Base-by-base conservation (phyloP, 768 basidiomycete species). In the Collybiopsis luxurians region DNA sequence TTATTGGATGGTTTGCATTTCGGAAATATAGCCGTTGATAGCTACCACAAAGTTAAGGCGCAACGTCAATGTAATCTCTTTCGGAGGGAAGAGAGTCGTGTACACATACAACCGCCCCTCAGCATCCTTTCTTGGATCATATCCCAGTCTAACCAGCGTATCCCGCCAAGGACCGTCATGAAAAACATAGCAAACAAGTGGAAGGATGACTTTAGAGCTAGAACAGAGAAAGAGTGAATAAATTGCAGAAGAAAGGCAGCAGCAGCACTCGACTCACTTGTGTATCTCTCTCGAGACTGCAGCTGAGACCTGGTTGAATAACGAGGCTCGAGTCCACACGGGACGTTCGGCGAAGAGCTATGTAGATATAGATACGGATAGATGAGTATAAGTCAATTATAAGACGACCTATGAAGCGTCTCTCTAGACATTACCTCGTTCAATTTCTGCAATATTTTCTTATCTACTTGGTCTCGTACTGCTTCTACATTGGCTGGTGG, bases 91-190 rank as follows among this genome's bases (percentile, higher is more conserved):
- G 44, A 47, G 31, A 38, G 28, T 21, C n/a, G 19, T 5, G 9
- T 45, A 24, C 26, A 76, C 90, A 61, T 61, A 95, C 95, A 94
- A 83, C 61, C 91, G 79, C 19, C 92, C 87, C 48, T 78, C 73
- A 2, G 79, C 78, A 59, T 91, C 81, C 63, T 80, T 81, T 39
- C 95, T 79, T 9, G 97, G 97, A 66, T 99, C 97, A 65, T 95
- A 98, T 12, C 87, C 85, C 56, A 94, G 88, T 44, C 85, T 84
- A 34, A 98, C 80, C 49, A 95, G 79, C 13, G 90, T 90, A 63
- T 98, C 95, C 39, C 93, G 80, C 87, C 90, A 98, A 2, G 95
- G 95, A 0, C 97, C 97, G 61, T 97, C 95, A 62, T 87, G 83
- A 66, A 98, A 95, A 9, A 90, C 88, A 65, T 95, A 99, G 54